phyloP scores from a whole-genome alignment of 441 rosid species.

The Theobroma grandiflorum region DNA sequence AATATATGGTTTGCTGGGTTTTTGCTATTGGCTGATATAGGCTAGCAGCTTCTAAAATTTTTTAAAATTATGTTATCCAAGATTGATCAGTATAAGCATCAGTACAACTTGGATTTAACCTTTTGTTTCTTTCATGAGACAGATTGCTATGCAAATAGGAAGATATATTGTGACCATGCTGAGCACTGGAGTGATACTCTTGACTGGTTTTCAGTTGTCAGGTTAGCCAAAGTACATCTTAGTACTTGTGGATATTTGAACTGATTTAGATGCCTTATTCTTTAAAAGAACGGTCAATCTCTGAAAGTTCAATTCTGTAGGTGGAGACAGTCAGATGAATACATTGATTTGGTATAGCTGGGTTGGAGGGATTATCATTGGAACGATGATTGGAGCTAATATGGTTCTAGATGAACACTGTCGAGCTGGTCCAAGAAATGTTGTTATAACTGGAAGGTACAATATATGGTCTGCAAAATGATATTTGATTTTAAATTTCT shows the following conservation, averaged over 20 bases:
- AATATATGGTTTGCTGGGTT: not conserved
- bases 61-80: not conserved
- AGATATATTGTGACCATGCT: conserved; percentile 95
- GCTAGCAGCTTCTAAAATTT: not conserved
- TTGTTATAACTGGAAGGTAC: conserved; percentile 96
- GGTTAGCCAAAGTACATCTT: conserved; percentile 51
- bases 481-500: not conserved
- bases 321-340: conserved; percentile 88
- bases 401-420: conserved; percentile 91
- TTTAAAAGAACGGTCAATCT: not conserved
- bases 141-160: conserved; percentile 87
- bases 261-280: not conserved
- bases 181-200: conserved; percentile 88
- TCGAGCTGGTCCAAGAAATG: conserved; percentile 92
- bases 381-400: conserved; percentile 92
- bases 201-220: conserved; percentile 83
- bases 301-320: conserved; percentile 40
- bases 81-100: not conserved
- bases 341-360: conserved; percentile 91
- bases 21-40: not conserved
- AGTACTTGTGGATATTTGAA: not conserved
- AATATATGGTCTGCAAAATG: not conserved
- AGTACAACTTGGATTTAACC: not conserved
- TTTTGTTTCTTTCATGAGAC: conserved; percentile 19
- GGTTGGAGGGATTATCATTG: conserved; percentile 94